Conservation (phyloP, 306 rosid genomes). For the Gleditsia sinensis region DNA sequence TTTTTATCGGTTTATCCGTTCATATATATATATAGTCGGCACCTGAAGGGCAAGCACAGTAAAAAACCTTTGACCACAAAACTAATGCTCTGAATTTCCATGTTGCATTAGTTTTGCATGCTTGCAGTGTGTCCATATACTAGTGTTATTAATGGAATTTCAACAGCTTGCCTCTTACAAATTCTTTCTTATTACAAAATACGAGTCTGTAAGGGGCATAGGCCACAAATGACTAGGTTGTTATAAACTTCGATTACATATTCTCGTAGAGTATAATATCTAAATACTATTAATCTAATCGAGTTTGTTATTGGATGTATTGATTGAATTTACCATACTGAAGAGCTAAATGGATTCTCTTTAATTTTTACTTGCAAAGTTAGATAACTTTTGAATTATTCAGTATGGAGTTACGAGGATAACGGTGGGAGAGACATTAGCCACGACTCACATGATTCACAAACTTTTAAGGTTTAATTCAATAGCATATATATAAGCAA, state of each 20-base stretch:
- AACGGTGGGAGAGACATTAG: neutral
- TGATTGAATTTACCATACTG: conserved; percentile 5
- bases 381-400: conserved; percentile 16
- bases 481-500: conserved; percentile 3
- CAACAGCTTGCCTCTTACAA: neutral
- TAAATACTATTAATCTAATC: neutral
- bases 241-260: conserved; percentile 10
- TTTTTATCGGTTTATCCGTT: neutral
- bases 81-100: neutral
- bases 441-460: neutral
- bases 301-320: neutral
- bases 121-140: conserved; percentile 1
- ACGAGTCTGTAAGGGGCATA: neutral
- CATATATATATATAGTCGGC: neutral
- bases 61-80: neutral
- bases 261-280: neutral
- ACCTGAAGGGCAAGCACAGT: neutral
- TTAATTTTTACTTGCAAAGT: neutral
- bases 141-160: neutral
- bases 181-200: neutral
- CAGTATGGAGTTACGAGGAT: neutral
- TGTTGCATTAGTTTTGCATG: neutral
- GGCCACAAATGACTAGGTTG: neutral
- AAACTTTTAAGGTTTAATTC: neutral
- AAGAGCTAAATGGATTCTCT: neutral